These are phyloP conservation scores for Apiotrichum laibachii DNA, from an alignment of 1,284 basidiomycete species.

Conservation along the genomic window DNA sequence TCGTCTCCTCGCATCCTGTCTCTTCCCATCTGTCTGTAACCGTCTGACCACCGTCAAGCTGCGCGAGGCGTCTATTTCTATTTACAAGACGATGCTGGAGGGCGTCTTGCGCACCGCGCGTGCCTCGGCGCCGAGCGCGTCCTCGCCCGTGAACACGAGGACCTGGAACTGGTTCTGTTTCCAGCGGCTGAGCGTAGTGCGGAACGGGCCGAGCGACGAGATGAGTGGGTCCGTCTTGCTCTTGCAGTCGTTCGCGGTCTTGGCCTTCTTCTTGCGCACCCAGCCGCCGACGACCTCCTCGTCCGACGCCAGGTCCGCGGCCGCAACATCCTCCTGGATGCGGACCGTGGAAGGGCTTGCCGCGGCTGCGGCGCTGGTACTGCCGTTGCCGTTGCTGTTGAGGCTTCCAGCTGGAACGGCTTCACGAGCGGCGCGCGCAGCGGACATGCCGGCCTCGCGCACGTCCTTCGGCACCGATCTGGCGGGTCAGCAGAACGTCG, in stretches of 20 bases:
- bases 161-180: conserved; percentile 50
- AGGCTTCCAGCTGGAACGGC: neutral
- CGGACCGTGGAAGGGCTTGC: neutral
- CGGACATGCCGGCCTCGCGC: conserved; percentile 44
- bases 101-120: conserved; percentile 7
- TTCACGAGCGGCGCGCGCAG: conserved; percentile 23
- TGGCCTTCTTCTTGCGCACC: conserved; percentile 39
- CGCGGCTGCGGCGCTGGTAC: neutral
- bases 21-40: too few relatives aligned
- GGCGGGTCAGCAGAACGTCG: conserved; percentile 1
- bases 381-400: neutral
- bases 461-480: conserved; percentile 39
- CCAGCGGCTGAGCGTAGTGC: conserved; percentile 51
- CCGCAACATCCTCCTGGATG: conserved; percentile 13
- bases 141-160: conserved; percentile 19
- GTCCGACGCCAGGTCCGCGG: conserved; percentile 27
- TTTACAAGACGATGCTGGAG: conserved; percentile 1
- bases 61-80: too few relatives aligned
- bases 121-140: neutral
- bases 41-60: too few relatives aligned
- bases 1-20: too few relatives aligned
- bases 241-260: conserved; percentile 11
- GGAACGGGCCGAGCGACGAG: conserved; percentile 55
- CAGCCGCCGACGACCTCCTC: conserved; percentile 44
- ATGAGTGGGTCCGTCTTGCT: conserved; percentile 4